Conservation (phyloP, 257 asterid genomes). For the Nicotiana knightiana region DNA sequence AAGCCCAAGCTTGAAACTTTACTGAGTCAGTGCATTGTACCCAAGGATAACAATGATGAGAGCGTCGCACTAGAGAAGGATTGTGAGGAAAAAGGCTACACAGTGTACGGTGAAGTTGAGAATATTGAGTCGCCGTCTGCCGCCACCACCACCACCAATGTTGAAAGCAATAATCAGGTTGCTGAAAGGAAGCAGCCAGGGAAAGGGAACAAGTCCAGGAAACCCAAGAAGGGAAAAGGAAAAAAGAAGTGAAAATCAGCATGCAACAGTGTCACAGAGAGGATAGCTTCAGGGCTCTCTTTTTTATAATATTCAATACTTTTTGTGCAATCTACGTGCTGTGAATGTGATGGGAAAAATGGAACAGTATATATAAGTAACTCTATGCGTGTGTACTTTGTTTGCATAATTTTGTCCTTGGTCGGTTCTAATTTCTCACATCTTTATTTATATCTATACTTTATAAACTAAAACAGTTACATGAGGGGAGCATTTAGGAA, state of each 20-base stretch:
- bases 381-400: neutral
- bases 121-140: neutral
- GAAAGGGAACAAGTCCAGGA: constrained; percentile 15
- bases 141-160: neutral
- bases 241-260: neutral
- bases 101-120: neutral
- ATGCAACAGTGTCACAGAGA: neutral
- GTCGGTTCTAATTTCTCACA: neutral
- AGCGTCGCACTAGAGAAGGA: neutral
- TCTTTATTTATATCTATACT: too few relatives aligned
- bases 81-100: neutral
- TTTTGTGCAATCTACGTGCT: neutral
- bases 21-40: neutral
- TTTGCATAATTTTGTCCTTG: neutral
- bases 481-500: too few relatives aligned
- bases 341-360: neutral
- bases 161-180: constrained; percentile 4
- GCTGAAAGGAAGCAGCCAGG: constrained; percentile 9
- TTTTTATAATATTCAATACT: neutral
- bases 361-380: neutral
- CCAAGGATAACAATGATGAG: neutral
- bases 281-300: neutral
- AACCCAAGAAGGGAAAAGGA: neutral
- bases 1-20: constrained; percentile 9
- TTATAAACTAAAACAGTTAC: too few relatives aligned